Evolutionary conservation across 2,329 filamentous ascomycete genomes (phyloP).

Genomic region (Venturia pyrina): DNA sequence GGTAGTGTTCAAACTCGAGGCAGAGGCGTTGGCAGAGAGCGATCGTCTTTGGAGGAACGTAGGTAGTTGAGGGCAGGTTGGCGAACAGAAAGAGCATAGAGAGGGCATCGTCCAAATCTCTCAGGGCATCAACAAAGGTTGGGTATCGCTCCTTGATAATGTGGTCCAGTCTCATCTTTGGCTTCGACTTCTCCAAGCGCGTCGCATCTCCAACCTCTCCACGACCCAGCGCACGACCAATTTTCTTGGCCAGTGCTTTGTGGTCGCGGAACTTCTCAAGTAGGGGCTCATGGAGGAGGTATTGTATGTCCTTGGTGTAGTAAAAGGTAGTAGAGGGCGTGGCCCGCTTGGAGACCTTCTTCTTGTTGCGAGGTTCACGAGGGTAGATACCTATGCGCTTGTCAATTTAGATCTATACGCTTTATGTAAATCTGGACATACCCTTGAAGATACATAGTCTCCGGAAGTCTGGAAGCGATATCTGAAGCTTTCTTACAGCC

Average conservation of each 20-base stretch:
- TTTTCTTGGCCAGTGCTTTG: slow-evolving; percentile 96
- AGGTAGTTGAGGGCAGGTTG: slow-evolving; percentile 80
- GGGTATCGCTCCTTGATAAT: slow-evolving; percentile 97
- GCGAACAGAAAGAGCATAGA: slow-evolving; percentile 97
- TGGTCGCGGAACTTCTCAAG: slow-evolving; percentile 93
- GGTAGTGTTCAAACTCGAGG: slow-evolving; percentile 95
- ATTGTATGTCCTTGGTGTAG: slow-evolving; percentile 93
- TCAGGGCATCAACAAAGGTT: slow-evolving; percentile 86
- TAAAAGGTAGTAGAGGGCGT: slow-evolving; percentile 88
- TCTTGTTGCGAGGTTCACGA: slow-evolving; percentile 90
- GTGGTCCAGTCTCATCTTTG: slow-evolving; percentile 86
- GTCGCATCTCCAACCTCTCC: slow-evolving; percentile 85
- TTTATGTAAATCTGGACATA: slow-evolving; percentile 18
- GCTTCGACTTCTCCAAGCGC: slow-evolving; percentile 83
- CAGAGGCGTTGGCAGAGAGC: slow-evolving; percentile 86
- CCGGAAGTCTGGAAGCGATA: slow-evolving; percentile 93
- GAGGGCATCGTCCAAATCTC: slow-evolving; percentile 91
- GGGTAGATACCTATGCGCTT: slow-evolving; percentile 67
- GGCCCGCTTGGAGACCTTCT: slow-evolving; percentile 87
- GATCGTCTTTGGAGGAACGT: slow-evolving; percentile 91
- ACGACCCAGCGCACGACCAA: slow-evolving; percentile 79
- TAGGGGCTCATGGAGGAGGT: slow-evolving; percentile 91
- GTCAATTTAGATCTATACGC: background rate
- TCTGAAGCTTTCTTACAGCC: slow-evolving; percentile 94
- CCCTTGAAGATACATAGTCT: slow-evolving; percentile 99